Conservation (phyloP, 352 stramenopile genomes). For the Globisporangium cylindrosporum region DNA sequence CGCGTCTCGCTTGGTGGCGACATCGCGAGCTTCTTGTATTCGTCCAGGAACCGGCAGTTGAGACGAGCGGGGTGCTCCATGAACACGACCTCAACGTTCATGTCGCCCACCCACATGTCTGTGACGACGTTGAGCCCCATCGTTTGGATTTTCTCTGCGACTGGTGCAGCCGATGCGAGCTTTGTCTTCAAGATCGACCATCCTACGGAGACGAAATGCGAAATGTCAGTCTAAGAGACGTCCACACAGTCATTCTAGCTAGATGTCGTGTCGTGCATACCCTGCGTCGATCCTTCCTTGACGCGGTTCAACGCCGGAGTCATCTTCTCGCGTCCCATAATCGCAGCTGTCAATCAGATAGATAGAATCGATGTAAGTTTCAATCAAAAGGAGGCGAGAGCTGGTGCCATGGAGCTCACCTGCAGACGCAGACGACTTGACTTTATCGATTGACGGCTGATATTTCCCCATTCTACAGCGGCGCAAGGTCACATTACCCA, state of each 20-base stretch:
- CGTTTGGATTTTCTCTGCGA: constrained; percentile 71
- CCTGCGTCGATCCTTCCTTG: constrained; percentile 72
- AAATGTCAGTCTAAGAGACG: not conserved
- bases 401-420: constrained; percentile 21
- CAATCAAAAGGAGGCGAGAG: not conserved
- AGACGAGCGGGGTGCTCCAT: constrained; percentile 40
- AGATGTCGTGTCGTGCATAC: not conserved
- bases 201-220: constrained; percentile 15
- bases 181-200: constrained; percentile 83
- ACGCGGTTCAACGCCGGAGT: constrained; percentile 54
- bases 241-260: not conserved
- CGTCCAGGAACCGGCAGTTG: constrained; percentile 54
- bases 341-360: constrained; percentile 28
- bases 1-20: constrained; percentile 25
- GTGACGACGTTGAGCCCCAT: constrained; percentile 74
- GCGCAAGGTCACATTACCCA: not conserved
- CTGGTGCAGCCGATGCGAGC: constrained; percentile 58
- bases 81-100: constrained; percentile 46
- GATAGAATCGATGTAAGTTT: not conserved
- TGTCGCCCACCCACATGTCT: constrained; percentile 60
- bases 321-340: constrained; percentile 40
- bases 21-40: constrained; percentile 41
- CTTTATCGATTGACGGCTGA: constrained; percentile 71
- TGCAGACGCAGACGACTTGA: constrained; percentile 67
- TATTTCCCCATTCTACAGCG: constrained; percentile 55